Conservation (phyloP, 306 rosid species). For the Fagus sylvatica region DNA sequence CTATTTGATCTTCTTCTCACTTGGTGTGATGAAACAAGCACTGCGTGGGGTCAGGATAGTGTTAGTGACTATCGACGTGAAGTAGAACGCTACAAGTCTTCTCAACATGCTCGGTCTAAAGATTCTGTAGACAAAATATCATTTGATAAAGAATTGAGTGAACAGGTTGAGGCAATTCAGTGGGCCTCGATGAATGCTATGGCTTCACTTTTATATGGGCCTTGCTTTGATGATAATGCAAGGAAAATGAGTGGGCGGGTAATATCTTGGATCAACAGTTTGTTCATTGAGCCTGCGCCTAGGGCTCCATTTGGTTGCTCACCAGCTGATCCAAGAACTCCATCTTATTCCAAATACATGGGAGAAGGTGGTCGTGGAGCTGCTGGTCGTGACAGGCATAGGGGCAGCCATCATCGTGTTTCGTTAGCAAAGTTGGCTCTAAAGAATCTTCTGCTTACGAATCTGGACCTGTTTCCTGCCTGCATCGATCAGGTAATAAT, state of each 20-base stretch:
- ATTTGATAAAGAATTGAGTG: slow-evolving; percentile 94
- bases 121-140: slow-evolving; percentile 96
- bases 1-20: slow-evolving; percentile 94
- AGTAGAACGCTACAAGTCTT: slow-evolving; percentile 95
- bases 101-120: slow-evolving; percentile 94
- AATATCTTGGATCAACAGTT: slow-evolving; percentile 92
- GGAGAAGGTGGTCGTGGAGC: slow-evolving; percentile 88
- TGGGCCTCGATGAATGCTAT: slow-evolving; percentile 99
- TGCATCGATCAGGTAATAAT: slow-evolving; percentile 92
- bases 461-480: slow-evolving; percentile 96
- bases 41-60: slow-evolving; percentile 82
- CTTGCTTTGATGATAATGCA: slow-evolving; percentile 98
- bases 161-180: slow-evolving; percentile 97
- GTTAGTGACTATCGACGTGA: slow-evolving; percentile 95
- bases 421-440: slow-evolving; percentile 88
- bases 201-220: slow-evolving; percentile 95
- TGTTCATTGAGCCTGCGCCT: slow-evolving; percentile 88
- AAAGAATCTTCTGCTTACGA: slow-evolving; percentile 88
- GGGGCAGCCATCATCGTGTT: slow-evolving; percentile 86
- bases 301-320: slow-evolving; percentile 99
- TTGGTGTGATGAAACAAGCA: slow-evolving; percentile 88
- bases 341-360: slow-evolving; percentile 78
- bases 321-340: slow-evolving; percentile 98
- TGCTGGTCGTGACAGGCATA: slow-evolving; percentile 89
- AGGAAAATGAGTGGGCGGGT: slow-evolving; percentile 99